Evolutionary conservation across 179 eudicot species (phyloP), one percentile per base, ranked within the genome.

Genomic region (Spinacia oleracea): DNA sequence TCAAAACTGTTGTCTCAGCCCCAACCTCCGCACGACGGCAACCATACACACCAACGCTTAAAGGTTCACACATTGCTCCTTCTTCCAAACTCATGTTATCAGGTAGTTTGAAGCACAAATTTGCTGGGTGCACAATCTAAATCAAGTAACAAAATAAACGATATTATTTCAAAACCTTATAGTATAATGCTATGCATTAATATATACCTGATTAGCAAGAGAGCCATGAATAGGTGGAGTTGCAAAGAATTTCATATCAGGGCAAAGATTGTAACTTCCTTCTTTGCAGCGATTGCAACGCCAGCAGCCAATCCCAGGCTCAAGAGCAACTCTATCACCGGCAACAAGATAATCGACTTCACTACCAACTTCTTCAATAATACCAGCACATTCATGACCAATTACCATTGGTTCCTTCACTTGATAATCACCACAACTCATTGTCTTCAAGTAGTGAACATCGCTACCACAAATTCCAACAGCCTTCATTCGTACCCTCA

Each of bases 111-210:
- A 92, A 92, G 79, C 97, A 92, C 46, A 92, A 74, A 55, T 84
- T 88, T n/a, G 88, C 93, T 9, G 95, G 97, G 83, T 92, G 97
- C 78, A 92, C 95, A 66, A 92, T 85, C 93, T 90, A 51, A 2
- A 67, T 10, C 40, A 23, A 16, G 29, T 9, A 27, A 63, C 31
- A 38, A 38, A 38, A 38, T 3, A 38, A 38, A 38, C 3, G 5
- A 38, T 3, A 38, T 38, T 38, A 38, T 38, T 38, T n/a, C n/a
- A n/a, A 38, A 38, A 2, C 40, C 40, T 38, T 38, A 38, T 38
- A 38, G 40, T 38, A 38, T 38, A 38, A 38, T 38, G 6, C 29
- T 27, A 23, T 5, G 35, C 6, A 31, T 4, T 8, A n/a, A 9
- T 2, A 46, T 5, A 45, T 43, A 76, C 89, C 85, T 79, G 82